These are phyloP conservation scores for Puccinia polysora DNA, from an alignment of 1,284 basidiomycete genomes.

Conservation along the genomic window DNA sequence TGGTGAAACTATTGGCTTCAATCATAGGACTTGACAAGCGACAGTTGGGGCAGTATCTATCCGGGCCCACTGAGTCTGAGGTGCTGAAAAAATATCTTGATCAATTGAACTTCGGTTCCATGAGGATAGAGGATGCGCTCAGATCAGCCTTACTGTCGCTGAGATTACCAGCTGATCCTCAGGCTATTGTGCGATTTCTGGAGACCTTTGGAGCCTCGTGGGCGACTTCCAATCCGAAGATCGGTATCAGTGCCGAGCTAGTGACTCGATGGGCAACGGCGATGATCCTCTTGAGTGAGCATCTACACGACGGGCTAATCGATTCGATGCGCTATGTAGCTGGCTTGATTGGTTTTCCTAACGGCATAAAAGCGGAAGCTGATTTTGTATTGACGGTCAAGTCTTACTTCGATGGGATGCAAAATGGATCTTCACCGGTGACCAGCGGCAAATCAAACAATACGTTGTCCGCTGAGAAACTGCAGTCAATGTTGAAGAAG, in stretches of 20 bases:
- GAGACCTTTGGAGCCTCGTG: slow-evolving; percentile 75
- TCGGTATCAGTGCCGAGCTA: slow-evolving; percentile 68
- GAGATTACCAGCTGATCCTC: slow-evolving; percentile 62
- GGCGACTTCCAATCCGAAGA: slow-evolving; percentile 75
- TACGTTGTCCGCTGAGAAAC: slow-evolving; percentile 7
- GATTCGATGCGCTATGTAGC: slow-evolving; percentile 41
- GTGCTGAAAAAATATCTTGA: slow-evolving; percentile 79
- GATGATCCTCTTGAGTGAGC: slow-evolving; percentile 75
- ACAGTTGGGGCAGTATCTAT: slow-evolving; percentile 76
- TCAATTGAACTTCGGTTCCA: slow-evolving; percentile 73
- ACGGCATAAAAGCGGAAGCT: slow-evolving; percentile 16
- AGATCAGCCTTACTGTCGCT: slow-evolving; percentile 80
- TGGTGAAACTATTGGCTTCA: slow-evolving; percentile 78
- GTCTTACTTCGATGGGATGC: not conserved
- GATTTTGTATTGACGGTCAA: not conserved
- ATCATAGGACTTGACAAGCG: slow-evolving; percentile 76
- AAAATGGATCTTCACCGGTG: not conserved
- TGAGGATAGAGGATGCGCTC: slow-evolving; percentile 81
- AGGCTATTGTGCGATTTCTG: slow-evolving; percentile 64
- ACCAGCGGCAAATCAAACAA: not conserved
- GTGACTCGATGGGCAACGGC: slow-evolving; percentile 73
- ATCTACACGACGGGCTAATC: slow-evolving; percentile 47
- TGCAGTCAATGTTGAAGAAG: slow-evolving; percentile 29
- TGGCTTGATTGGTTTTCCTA: slow-evolving; percentile 16
- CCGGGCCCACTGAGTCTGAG: slow-evolving; percentile 62